Evolutionary conservation across 345 rosid genomes (phyloP).

Genomic region (Arabidopsis thaliana): DNA sequence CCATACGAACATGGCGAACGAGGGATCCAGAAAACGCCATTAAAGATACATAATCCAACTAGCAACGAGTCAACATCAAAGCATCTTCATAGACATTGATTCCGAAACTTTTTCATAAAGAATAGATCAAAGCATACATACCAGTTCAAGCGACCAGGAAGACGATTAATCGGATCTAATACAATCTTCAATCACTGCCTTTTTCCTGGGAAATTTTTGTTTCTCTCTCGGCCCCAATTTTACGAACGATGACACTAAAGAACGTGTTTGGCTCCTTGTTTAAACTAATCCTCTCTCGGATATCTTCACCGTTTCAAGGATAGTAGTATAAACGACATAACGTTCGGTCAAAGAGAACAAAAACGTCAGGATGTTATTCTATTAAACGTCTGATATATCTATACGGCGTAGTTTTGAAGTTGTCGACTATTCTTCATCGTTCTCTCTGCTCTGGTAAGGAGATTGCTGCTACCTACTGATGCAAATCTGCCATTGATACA

Average conservation of each 20-base stretch:
- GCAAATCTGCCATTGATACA: slow-evolving; percentile 41
- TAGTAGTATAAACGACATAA: not conserved
- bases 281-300: not conserved
- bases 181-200: slow-evolving; percentile 4
- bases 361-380: slow-evolving; percentile 34
- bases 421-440: slow-evolving; percentile 21
- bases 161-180: slow-evolving; percentile 6
- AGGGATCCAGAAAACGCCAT: not conserved
- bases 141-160: slow-evolving; percentile 26
- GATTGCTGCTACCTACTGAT: slow-evolving; percentile 21
- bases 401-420: slow-evolving; percentile 26
- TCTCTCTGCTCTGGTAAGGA: not conserved
- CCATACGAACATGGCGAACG: slow-evolving; percentile 7
- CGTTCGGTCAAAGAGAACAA: not conserved
- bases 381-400: not conserved
- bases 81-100: slow-evolving; percentile 4
- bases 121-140: slow-evolving; percentile 30
- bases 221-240: not conserved
- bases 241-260: not conserved
- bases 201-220: slow-evolving; percentile 12
- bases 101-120: not conserved
- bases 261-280: slow-evolving; percentile 27
- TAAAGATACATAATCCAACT: not conserved
- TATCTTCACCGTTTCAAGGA: not conserved
- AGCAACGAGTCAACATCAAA: slow-evolving; percentile 29